Conservation (phyloP, 2,329 filamentous ascomycete genomes). For the Trichoderma pleuroti region DNA sequence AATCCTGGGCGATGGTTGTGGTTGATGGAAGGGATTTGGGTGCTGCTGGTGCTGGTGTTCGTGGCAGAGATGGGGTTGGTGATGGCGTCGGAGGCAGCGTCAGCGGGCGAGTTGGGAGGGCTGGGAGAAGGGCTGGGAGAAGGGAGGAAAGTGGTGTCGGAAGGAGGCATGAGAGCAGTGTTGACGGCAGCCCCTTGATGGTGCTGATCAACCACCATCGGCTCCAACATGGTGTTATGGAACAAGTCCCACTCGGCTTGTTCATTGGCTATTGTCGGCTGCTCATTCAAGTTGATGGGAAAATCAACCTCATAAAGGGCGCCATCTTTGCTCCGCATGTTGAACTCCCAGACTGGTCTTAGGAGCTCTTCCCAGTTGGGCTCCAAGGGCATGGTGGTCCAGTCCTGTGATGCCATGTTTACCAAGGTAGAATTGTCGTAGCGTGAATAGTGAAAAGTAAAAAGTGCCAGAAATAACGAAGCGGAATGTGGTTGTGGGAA, state of each 20-base stretch:
- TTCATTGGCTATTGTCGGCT: not conserved
- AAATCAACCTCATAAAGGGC: not conserved
- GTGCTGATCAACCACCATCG: no score
- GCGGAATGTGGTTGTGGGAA: not conserved
- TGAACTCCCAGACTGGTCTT: no score
- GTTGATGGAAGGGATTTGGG: not conserved
- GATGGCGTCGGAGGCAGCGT: no score
- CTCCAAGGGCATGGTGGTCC: not conserved
- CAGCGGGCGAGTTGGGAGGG: no score
- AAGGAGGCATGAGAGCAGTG: not conserved
- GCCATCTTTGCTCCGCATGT: not conserved
- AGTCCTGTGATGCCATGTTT: not conserved
- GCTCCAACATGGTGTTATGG: no score
- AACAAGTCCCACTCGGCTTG: no score
- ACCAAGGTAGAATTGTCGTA: not conserved
- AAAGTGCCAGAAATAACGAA: not conserved
- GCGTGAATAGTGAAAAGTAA: not conserved
- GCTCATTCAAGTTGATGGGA: not conserved
- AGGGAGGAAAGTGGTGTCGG: not conserved
- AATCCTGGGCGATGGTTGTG: no score
- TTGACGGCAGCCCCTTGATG: no score
- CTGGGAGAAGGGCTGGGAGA: no score
- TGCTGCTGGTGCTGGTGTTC: not conserved
- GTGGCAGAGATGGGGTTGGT: not conserved
- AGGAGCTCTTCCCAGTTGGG: no score